Base-by-base conservation (phyloP, 2,329 filamentous ascomycete species). In the Byssothecium circinans region DNA sequence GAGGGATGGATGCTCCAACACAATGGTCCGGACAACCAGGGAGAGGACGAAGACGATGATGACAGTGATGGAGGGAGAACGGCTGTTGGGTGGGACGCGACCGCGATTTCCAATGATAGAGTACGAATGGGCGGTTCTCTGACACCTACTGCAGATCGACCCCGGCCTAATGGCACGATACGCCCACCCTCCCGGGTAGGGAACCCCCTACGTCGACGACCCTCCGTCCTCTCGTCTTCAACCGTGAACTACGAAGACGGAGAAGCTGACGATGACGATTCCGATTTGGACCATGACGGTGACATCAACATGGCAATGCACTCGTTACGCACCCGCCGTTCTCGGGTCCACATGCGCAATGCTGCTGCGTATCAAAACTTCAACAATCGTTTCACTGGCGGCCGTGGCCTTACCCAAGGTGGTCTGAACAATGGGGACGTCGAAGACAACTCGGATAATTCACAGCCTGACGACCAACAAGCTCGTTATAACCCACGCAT, bases 81-180 rank as follows among this genome's bases (percentile, higher is more conserved):
- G 69, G 73, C 70, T 54, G 70, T 74, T 69, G 71, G 71, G 71
- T 74, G 70, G 70, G 71, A 72, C 60, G 64, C 68, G 70, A 71
- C 67, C 63, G 64, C 70, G 69, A 72, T 67, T 65, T 71, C 70
- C 62, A 71, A 71, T 72, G 68, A 73, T 60, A 70, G 70, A 73
- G 61, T 63, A 60, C 70, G 69, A 69, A 70, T 70, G 65, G 65
- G 64, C 63, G 69, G 71, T 67, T 73, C 70, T 74, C 71, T 74
- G 70, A 74, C 71, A 70, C 70, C 71, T 73, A 72, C 69, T 72
- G 68, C 71, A 74, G 72, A 73, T 74, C 69, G 69, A 66, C 69
- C 68, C 46, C 64, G 62, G 60, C 68, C 67, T 67, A 70, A 65
- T 50, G 65, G 63, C 58, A 60, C 65, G 25, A 71, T 71, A 47